These are phyloP conservation scores for Phytophthora sp. DNA, from an alignment of 352 stramenopile species.

Conservation along the genomic window DNA sequence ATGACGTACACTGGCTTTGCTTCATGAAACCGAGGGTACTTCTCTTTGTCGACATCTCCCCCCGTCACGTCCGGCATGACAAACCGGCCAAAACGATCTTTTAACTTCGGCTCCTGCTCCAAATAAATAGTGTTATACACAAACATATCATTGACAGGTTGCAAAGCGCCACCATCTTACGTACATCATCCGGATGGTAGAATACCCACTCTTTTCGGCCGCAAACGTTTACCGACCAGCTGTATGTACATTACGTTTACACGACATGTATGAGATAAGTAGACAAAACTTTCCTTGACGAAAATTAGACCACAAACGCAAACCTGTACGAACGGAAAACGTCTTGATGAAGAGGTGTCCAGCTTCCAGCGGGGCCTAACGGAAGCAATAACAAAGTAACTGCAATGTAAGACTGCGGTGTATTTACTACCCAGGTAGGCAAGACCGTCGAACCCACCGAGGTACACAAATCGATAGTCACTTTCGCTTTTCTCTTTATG, in stretches of 20 bases:
- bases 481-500: conserved; percentile 63
- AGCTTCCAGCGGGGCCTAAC: conserved; percentile 84
- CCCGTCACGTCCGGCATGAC: conserved; percentile 60
- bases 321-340: conserved; percentile 96
- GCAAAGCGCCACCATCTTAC: conserved; percentile 7
- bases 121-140: conserved; percentile 5
- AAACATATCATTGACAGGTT: no score
- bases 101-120: conserved; percentile 73
- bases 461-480: conserved; percentile 98
- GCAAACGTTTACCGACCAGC: conserved; percentile 97
- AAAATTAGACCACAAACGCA: background rate
- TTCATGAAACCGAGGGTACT: conserved; percentile 62
- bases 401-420: no score
- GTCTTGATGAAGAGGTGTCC: conserved; percentile 95
- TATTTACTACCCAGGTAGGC: no score
- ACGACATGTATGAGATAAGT: no score
- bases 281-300: no score
- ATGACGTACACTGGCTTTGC: conserved; percentile 55
- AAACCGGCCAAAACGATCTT: conserved; percentile 68
- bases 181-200: conserved; percentile 80
- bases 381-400: background rate
- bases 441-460: conserved; percentile 54
- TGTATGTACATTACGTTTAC: conserved; percentile 36
- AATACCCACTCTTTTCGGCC: conserved; percentile 96
- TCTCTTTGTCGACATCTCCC: conserved; percentile 47